These are phyloP conservation scores for Lepidium didymum DNA, from an alignment of 345 rosid species.

Conservation along the genomic window DNA sequence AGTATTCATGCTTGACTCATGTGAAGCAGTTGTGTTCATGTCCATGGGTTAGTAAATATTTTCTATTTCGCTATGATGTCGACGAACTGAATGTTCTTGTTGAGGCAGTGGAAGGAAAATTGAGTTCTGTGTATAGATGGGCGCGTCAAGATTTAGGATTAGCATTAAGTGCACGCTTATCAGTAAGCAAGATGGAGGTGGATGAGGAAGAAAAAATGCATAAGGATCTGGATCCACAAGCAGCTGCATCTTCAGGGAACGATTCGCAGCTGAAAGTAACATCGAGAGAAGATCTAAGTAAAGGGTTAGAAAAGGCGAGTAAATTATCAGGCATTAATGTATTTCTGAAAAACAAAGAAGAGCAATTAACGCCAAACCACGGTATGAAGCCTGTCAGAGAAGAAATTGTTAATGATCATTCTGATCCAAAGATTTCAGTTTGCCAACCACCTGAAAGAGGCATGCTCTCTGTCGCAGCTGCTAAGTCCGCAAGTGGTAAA, in stretches of 20 bases:
- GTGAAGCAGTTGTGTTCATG: conserved; percentile 83
- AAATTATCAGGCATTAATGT: conserved; percentile 25
- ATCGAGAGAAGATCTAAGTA: conserved; percentile 23
- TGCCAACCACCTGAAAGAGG: conserved; percentile 39
- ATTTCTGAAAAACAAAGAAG: conserved; percentile 32
- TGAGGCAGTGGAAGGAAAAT: conserved; percentile 94
- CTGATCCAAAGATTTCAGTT: conserved; percentile 28
- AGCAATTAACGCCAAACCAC: conserved; percentile 12
- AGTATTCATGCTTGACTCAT: conserved; percentile 82
- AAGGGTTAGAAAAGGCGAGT: conserved; percentile 26
- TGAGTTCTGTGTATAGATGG: conserved; percentile 95
- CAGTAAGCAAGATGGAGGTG: conserved; percentile 36
- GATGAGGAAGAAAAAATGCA: conserved; percentile 34
- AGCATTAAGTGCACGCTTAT: conserved; percentile 49
- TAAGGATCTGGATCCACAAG: conserved; percentile 34
- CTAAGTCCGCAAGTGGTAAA: conserved; percentile 27
- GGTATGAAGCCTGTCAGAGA: conserved; percentile 17
- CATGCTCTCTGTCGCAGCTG: conserved; percentile 20
- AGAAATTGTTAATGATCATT: conserved; percentile 24
- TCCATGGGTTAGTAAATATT: conserved; percentile 56
- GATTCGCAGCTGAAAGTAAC: conserved; percentile 36
- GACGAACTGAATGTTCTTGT: conserved; percentile 80
- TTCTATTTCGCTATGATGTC: conserved; percentile 78
- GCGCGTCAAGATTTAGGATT: conserved; percentile 94
- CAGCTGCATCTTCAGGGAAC: conserved; percentile 28